Evolutionary conservation across 177 flowering plant species (phyloP).

Genomic region (Tripterygium wilfordii): DNA sequence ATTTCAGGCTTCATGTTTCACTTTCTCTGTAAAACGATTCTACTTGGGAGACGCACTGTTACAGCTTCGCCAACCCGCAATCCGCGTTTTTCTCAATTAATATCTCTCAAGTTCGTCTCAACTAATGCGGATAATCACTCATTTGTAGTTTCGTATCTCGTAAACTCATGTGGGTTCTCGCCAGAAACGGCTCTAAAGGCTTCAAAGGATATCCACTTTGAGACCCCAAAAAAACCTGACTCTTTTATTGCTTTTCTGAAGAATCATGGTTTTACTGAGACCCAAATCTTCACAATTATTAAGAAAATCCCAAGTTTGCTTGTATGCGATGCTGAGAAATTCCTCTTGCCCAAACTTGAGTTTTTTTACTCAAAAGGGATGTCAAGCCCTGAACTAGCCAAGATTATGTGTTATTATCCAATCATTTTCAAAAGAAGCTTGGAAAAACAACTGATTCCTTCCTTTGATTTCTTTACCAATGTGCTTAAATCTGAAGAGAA

Average conservation of each 20-base stretch:
- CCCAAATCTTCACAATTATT: constrained; percentile 10
- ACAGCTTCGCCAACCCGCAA: no score
- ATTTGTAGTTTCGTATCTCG: no score
- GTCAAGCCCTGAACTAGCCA: constrained; percentile 7
- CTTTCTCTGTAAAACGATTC: no score
- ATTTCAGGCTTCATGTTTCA: no score
- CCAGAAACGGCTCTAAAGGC: constrained; percentile 2
- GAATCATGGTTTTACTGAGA: constrained; percentile 13
- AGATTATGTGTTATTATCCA: constrained; percentile 5
- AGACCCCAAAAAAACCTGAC: constrained; percentile 7
- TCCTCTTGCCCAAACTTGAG: constrained; percentile 24
- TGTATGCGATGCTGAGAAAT: constrained; percentile 4
- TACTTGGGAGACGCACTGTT: no score
- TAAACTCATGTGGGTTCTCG: constrained; percentile 15
- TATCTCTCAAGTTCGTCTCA: no score
- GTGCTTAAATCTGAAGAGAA: no score
- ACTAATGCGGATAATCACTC: no score
- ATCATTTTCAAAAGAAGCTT: no score
- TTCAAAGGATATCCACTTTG: constrained; percentile 3
- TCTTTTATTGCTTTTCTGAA: constrained; percentile 11
- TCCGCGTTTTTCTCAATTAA: no score
- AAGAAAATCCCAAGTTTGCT: constrained; percentile 5
- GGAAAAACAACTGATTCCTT: no score
- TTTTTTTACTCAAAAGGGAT: constrained; percentile 16
- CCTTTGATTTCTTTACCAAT: no score